Evolutionary conservation across 805 yeast species (phyloP), one percentile per base, ranked within the genome.

Genomic region (Candida alai): DNA sequence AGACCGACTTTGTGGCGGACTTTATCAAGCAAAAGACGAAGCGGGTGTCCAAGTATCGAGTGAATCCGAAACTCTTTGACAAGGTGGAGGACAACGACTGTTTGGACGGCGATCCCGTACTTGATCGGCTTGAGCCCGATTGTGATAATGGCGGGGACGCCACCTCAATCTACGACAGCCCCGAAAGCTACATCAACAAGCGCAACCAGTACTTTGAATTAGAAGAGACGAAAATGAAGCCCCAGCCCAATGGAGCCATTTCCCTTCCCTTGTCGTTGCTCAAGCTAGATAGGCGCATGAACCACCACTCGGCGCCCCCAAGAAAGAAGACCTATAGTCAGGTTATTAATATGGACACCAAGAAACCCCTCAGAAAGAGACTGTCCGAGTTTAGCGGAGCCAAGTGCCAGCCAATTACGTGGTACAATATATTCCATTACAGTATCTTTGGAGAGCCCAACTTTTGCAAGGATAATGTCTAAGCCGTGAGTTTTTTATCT

Each of bases 401-500:
- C 14, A 58, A 58, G 18, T 74, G 79, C 52, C 70, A 62, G 18
- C 66, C 66, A 3, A 63, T 74, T 8, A 73, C 77, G 0, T 74
- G 79, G 79, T 65, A 50, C 41, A 73, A 67, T 36, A 64, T 73
- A 0, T 68, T 75, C 40, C 75, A 65, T 41, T 70, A 70, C 36
- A 63, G 74, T 33, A 55, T 74, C 6, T 73, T 73, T 47, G 78
- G 78, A 0, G 65, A 62, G 30, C 71, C 70, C 8, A 55, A 59
- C 19, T 59, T 63, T 37, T 63, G 69, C 36, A 43, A 46, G 20
- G 39, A 37, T 9, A 12, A 26, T 6, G 14, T 13, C n/a, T n/a
- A n/a, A n/a, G n/a, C n/a, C n/a, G n/a, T n/a, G n/a, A n/a, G n/a
- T n/a, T n/a, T n/a, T n/a, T n/a, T n/a, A n/a, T n/a, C n/a, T n/a